Evolutionary conservation across 2,329 filamentous ascomycete genomes (phyloP).

Genomic region (Microsporum audouinii): DNA sequence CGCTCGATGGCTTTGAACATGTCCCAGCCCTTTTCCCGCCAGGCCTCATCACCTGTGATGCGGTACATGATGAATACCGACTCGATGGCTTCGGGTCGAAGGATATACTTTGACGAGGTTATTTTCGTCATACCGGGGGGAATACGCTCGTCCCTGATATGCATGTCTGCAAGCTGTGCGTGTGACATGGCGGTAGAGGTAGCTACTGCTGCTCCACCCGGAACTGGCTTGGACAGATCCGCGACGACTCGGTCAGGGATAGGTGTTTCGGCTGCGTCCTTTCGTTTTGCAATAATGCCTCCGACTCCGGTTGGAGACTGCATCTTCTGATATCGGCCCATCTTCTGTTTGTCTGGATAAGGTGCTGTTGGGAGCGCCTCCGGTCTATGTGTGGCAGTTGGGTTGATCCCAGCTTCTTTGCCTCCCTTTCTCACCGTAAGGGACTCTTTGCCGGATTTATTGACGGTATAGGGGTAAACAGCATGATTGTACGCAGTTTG

Average conservation of each 20-base stretch:
- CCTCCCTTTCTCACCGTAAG: constrained; percentile 6
- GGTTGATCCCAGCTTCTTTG: constrained; percentile 11
- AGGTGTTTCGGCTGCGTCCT: background rate
- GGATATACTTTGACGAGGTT: constrained; percentile 21
- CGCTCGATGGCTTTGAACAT: constrained; percentile 67
- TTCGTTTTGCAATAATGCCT: constrained; percentile 1
- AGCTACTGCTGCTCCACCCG: constrained; percentile 9
- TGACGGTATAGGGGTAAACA: constrained; percentile 12
- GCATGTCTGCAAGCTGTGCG: constrained; percentile 29
- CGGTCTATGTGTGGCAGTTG: background rate
- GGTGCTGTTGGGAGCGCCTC: background rate
- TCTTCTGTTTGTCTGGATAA: background rate
- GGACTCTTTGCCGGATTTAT: background rate
- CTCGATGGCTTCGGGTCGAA: constrained; percentile 73
- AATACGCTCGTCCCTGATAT: constrained; percentile 34
- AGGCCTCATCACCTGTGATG: constrained; percentile 64
- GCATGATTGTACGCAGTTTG: constrained; percentile 12
- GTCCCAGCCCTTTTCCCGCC: constrained; percentile 72
- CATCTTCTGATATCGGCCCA: background rate
- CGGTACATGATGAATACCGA: constrained; percentile 85
- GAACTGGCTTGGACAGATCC: constrained; percentile 1
- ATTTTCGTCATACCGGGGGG: constrained; percentile 34
- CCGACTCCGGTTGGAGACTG: constrained; percentile 19
- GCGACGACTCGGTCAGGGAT: constrained; percentile 1
- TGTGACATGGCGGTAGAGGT: constrained; percentile 25